A percentile compares a stretch with the other conserved stretches of the same genome.
These are phyloP conservation scores for Cercospora berteroae DNA, from an alignment of 2,329 filamentous ascomycete species.

Conservation along the genomic window DNA sequence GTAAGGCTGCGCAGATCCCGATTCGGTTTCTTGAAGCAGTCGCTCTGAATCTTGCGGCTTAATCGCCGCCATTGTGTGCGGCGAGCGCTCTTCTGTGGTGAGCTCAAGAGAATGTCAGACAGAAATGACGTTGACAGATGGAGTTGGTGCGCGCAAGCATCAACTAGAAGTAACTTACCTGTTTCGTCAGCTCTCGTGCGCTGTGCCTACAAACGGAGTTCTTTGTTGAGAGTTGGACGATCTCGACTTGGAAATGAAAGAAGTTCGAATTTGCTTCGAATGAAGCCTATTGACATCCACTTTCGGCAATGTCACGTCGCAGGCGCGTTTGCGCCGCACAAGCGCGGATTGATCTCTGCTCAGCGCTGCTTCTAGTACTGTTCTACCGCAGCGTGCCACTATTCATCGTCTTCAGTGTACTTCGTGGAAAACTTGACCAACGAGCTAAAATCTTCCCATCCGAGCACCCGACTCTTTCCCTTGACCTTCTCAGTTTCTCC, in stretches of 20 bases:
- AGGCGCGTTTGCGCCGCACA: neutral
- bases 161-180: neutral
- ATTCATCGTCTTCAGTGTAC: constrained; percentile 36
- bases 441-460: constrained; percentile 37
- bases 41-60: constrained; percentile 1
- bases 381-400: neutral
- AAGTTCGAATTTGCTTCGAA: neutral
- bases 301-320: neutral
- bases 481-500: constrained; percentile 18
- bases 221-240: neutral
- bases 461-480: constrained; percentile 31
- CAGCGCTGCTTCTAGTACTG: neutral
- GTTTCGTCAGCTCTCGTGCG: neutral
- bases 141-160: neutral
- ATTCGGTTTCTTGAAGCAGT: neutral
- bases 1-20: neutral
- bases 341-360: neutral
- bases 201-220: neutral
- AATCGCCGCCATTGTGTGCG: neutral
- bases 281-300: neutral
- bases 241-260: neutral
- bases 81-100: neutral
- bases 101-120: neutral
- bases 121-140: neutral
- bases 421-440: constrained; percentile 37